These are phyloP conservation scores for Gymnopilus dilepis DNA, from an alignment of 768 basidiomycete species.

Conservation along the genomic window DNA sequence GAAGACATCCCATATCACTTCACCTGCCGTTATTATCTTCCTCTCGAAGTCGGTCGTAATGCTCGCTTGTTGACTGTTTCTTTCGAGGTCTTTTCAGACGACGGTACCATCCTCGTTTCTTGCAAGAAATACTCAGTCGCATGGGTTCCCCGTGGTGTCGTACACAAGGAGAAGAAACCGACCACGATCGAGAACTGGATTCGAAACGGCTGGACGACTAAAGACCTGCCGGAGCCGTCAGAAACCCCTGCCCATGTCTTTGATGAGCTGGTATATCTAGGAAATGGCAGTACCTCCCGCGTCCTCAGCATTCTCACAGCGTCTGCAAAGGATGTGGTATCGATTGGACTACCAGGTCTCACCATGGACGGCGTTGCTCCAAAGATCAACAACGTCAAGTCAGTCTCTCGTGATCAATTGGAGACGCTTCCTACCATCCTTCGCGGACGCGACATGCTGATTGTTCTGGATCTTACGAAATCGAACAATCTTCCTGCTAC, in stretches of 20 bases:
- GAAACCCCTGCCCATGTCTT: slow-evolving; percentile 18
- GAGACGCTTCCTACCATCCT: slow-evolving; percentile 18
- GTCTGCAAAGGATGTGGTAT: slow-evolving; percentile 21
- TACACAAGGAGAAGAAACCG: slow-evolving; percentile 28
- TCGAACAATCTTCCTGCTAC: slow-evolving; percentile 24
- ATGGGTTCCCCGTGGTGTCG: slow-evolving; percentile 38
- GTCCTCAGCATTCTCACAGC: slow-evolving; percentile 23
- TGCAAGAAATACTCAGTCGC: slow-evolving; percentile 40
- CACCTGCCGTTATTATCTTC: slow-evolving; percentile 39
- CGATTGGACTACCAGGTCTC: slow-evolving; percentile 18
- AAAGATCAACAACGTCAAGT: slow-evolving; percentile 17
- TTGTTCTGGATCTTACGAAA: slow-evolving; percentile 30
- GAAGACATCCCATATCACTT: slow-evolving; percentile 37
- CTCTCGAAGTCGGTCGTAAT: slow-evolving; percentile 33
- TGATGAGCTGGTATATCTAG: slow-evolving; percentile 30
- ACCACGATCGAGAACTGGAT: slow-evolving; percentile 23
- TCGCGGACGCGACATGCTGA: slow-evolving; percentile 25
- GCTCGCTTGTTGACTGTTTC: slow-evolving; percentile 31
- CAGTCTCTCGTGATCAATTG: slow-evolving; percentile 12
- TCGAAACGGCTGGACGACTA: slow-evolving; percentile 28
- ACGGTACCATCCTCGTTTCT: slow-evolving; percentile 35
- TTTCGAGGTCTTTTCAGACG: slow-evolving; percentile 36
- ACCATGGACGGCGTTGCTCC: slow-evolving; percentile 8
- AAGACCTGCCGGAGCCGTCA: slow-evolving; percentile 17
- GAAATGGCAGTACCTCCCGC: slow-evolving; percentile 22